phyloP scores from a whole-genome alignment of 306 rosid species.

The Cajanus cajan region DNA sequence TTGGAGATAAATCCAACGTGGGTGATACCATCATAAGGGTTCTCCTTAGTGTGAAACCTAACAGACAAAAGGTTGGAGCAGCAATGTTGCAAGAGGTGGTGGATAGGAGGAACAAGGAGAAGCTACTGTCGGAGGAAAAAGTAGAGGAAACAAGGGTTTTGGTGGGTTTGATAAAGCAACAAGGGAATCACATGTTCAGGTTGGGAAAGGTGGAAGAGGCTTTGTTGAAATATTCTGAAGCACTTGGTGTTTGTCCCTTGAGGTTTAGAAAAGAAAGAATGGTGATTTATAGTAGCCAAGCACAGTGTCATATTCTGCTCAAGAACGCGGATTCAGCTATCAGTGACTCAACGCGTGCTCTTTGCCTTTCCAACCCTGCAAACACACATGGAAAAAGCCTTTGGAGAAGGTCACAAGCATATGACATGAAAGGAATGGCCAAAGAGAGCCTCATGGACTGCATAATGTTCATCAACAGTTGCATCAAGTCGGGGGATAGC shows the following conservation, averaged over 20 bases:
- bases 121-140: slow-evolving; percentile 26
- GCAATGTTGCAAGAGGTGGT: slow-evolving; percentile 37
- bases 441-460: slow-evolving; percentile 75
- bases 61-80: slow-evolving; percentile 8
- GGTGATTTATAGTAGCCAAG: slow-evolving; percentile 61
- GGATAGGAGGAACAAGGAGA: slow-evolving; percentile 42
- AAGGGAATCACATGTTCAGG: slow-evolving; percentile 53
- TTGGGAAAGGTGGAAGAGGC: slow-evolving; percentile 62
- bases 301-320: slow-evolving; percentile 58
- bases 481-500: slow-evolving; percentile 31
- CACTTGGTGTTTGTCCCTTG: slow-evolving; percentile 53
- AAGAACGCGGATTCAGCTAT: slow-evolving; percentile 50
- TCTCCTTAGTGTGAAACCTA: slow-evolving; percentile 36
- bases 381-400: slow-evolving; percentile 59
- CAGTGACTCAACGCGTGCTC: slow-evolving; percentile 69
- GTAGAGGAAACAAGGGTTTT: slow-evolving; percentile 44
- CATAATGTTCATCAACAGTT: slow-evolving; percentile 52
- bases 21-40: slow-evolving; percentile 53
- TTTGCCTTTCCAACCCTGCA: slow-evolving; percentile 52
- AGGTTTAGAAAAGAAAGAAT: slow-evolving; percentile 55
- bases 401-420: slow-evolving; percentile 78
- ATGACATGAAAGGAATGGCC: slow-evolving; percentile 73
- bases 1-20: slow-evolving; percentile 54
- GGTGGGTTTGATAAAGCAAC: slow-evolving; percentile 42
- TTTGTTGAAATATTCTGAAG: slow-evolving; percentile 49